Base-by-base conservation (phyloP, 2,329 filamentous ascomycete species). In the Magnaporthales sp. region DNA sequence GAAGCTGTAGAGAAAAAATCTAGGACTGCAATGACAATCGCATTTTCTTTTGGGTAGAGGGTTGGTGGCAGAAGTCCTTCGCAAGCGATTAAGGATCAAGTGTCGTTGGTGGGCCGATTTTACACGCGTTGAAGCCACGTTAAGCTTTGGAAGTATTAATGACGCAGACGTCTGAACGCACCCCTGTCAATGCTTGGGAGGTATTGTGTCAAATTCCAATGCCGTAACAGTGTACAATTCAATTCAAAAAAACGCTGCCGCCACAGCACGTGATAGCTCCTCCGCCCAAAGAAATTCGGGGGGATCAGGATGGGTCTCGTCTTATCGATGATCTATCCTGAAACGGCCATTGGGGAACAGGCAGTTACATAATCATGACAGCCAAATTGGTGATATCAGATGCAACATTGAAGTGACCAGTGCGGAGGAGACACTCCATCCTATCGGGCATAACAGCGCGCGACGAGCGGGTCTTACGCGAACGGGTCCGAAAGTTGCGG, bases 91-190 rank as follows among this genome's bases (percentile, higher is more conserved):
- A 27, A 58, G 13, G 51, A 13, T 27, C 26, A 60, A 24, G 26
- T 10, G 54, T 27, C 29, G 56, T 29, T 29, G 56, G 26, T 60
- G 22, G 56, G 24, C 56, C 56, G 56, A 6, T 60, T 60, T 10
- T 60, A 26, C 56, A 27, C 56, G 29, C 29, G 61, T 63, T 31
- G 61, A 63, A 32, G 61, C 61, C 61, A 63, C 61, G 61, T 63
- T 32, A 32, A 13, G 30, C 15, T 46, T 63, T 31, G 29, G n/a
- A 31, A n/a, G 19, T 29, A n/a, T 38, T 32, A n/a, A 63, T 63
- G 61, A 63, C 61, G 61, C 60, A 26, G 26, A 13, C 29, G 56
- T 13, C 26, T 27, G 11, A n/a, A n/a, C 38, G n/a, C 19, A 51
- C n/a, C 38, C 38, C 38, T 51, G 38, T 51, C 38, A 51, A 6